Evolutionary conservation across 2,329 filamentous ascomycete genomes (phyloP).

Genomic region (Corinectria fuckeliana): DNA sequence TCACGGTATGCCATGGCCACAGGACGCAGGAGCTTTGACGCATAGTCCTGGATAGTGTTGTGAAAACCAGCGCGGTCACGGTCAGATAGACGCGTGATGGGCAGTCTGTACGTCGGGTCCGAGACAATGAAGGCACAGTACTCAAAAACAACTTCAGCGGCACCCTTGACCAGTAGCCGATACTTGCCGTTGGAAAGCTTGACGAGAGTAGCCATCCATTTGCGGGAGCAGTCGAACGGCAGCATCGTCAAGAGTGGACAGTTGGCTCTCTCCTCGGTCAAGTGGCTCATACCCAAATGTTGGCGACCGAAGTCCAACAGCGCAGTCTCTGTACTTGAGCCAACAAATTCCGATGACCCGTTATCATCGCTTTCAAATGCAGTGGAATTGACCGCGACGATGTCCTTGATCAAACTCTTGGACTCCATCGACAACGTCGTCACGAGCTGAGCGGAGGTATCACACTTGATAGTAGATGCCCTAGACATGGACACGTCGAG

Average conservation of each 20-base stretch:
- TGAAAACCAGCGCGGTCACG: slow-evolving; percentile 42
- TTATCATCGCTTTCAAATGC: slow-evolving; percentile 57
- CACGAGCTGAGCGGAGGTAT: slow-evolving; percentile 39
- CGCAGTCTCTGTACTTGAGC: slow-evolving; percentile 63
- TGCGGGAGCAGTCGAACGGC: slow-evolving; percentile 60
- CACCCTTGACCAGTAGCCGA: slow-evolving; percentile 62
- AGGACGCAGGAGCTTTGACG: slow-evolving; percentile 73
- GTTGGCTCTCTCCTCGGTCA: slow-evolving; percentile 55
- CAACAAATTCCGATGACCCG: slow-evolving; percentile 51
- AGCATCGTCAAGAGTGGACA: slow-evolving; percentile 55
- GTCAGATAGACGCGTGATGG: slow-evolving; percentile 39
- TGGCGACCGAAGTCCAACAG: slow-evolving; percentile 58
- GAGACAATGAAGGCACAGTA: slow-evolving; percentile 50
- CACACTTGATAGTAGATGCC: slow-evolving; percentile 31
- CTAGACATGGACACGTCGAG: slow-evolving; percentile 30
- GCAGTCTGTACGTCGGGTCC: slow-evolving; percentile 50
- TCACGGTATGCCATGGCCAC: slow-evolving; percentile 79
- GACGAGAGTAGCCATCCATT: slow-evolving; percentile 63
- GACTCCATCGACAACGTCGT: slow-evolving; percentile 43
- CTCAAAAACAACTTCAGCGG: slow-evolving; percentile 61
- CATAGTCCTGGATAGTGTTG: slow-evolving; percentile 58
- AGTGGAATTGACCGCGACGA: slow-evolving; percentile 57
- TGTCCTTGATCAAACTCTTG: slow-evolving; percentile 47
- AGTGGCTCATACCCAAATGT: slow-evolving; percentile 53
- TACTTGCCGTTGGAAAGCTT: slow-evolving; percentile 54